Conservation (phyloP, 129 eudicot species). For the Tanacetum coccineum region DNA sequence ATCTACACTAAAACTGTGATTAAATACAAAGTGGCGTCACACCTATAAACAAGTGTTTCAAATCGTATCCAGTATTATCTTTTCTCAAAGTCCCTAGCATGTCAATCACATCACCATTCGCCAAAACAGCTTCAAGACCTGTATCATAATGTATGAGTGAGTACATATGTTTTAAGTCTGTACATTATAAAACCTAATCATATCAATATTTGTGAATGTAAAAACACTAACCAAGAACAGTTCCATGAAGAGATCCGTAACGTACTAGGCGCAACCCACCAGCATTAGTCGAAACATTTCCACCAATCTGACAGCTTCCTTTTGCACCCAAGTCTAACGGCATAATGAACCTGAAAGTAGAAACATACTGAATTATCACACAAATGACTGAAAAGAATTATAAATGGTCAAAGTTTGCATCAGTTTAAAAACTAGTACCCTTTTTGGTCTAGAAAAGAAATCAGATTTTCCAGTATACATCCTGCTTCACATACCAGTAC, state of each 20-base stretch:
- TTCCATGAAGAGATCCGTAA: slow-evolving; percentile 96
- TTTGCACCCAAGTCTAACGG: slow-evolving; percentile 98
- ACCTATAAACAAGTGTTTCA: slow-evolving; percentile 98
- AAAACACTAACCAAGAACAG: slow-evolving; percentile 70
- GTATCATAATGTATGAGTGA: slow-evolving; percentile 7
- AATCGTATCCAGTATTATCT: slow-evolving; percentile 98
- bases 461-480: slow-evolving; percentile 91
- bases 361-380: background rate
- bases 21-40: slow-evolving; percentile 22
- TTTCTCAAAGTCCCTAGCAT: slow-evolving; percentile 95
- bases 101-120: slow-evolving; percentile 89
- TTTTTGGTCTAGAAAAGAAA: slow-evolving; percentile 71
- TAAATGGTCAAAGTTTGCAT: background rate
- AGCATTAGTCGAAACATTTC: slow-evolving; percentile 98
- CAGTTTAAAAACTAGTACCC: slow-evolving; percentile 48
- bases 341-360: slow-evolving; percentile 69
- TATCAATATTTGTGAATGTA: background rate
- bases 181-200: background rate
- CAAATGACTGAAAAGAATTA: slow-evolving; percentile 10
- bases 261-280: slow-evolving; percentile 97
- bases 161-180: background rate
- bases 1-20: slow-evolving; percentile 9
- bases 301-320: slow-evolving; percentile 99
- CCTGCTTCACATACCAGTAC: slow-evolving; percentile 98
- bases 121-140: slow-evolving; percentile 98